Evolutionary conservation across 2,329 filamentous ascomycete species (phyloP), one percentile per base, ranked within the genome.

Genomic region (Nemania sp.): DNA sequence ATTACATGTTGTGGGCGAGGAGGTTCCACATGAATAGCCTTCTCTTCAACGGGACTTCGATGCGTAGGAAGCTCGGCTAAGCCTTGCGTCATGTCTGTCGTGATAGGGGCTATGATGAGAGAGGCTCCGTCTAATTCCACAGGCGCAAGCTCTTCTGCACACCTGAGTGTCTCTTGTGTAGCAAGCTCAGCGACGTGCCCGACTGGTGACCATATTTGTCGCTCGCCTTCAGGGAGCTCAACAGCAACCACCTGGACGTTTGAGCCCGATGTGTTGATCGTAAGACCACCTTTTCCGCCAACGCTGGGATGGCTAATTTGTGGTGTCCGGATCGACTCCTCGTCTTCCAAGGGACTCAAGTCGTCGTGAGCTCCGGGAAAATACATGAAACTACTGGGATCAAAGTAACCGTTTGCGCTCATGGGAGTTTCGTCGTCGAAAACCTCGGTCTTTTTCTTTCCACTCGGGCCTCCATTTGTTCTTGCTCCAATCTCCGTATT

Each of bases 381-480:
- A 58, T 76, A 81, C 73, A 80, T 80, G 58, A 81, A 79, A 56
- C 71, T 76, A 56, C 80, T 79, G 3, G 78, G 77, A 55, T 80
- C 77, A 54, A 80, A 81, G 52, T 78, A 77, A 1, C 36, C 69
- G 61, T 24, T 66, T 59, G 45, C 69, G 57, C 36, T 70, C 71
- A 56, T 73, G 63, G 69, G 66, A 17, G 68, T 64, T 19, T 66
- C 63, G 6, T 70, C 69, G 5, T 62, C 47, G 1, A 49, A 36
- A 1, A 54, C 47, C 19, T 23, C 53, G 54, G 24, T 46, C 36
- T 57, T 60, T 37, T 58, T 57, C 41, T 36, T 61, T 31, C 61
- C 60, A 22, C 26, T 53, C 17, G 54, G 60, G 41, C 61, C 54
- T 3, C 52, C 58, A 31, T 52, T 61, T 42, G 50, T 48, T 5